phyloP scores from a whole-genome alignment of 2,329 filamentous ascomycete species.

The Claviceps sp. region DNA sequence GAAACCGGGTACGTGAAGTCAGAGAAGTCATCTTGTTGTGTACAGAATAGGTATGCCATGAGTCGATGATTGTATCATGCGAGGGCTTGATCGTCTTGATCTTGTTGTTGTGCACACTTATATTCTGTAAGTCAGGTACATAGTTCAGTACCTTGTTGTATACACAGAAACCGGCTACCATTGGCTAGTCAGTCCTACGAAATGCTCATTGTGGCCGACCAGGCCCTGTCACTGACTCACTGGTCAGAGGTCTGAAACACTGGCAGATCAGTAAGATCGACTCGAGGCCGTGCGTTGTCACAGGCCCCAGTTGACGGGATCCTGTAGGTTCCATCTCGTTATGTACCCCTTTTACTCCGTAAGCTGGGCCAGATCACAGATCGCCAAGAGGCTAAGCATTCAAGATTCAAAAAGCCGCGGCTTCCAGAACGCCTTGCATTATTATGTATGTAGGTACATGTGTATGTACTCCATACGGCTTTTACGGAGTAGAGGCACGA shows the following conservation, averaged over 20 bases:
- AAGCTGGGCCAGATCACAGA: not conserved
- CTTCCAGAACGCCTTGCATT: not conserved
- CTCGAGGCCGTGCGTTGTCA: constrained; percentile 1
- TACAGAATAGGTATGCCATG: too few relatives aligned
- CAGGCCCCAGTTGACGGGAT: not conserved
- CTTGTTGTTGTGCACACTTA: too few relatives aligned
- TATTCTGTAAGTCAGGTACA: too few relatives aligned
- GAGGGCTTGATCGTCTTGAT: too few relatives aligned
- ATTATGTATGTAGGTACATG: not conserved
- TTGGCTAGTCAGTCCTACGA: too few relatives aligned
- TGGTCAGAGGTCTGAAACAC: constrained; percentile 8
- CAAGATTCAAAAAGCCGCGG: not conserved
- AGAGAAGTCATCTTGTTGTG: too few relatives aligned
- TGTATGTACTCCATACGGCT: too few relatives aligned
- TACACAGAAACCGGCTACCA: too few relatives aligned
- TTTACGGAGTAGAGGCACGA: not conserved
- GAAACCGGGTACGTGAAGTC: too few relatives aligned
- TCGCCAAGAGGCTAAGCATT: not conserved
- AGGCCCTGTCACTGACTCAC: not conserved
- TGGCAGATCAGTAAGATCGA: constrained; percentile 12
- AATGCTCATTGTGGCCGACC: not conserved
- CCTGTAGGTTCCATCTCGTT: not conserved
- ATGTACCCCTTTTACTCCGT: not conserved
- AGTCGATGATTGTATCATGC: too few relatives aligned
- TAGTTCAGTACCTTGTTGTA: too few relatives aligned